Base-by-base conservation (phyloP, 1,139 yeast species). In the Blastobotrys elegans region DNA sequence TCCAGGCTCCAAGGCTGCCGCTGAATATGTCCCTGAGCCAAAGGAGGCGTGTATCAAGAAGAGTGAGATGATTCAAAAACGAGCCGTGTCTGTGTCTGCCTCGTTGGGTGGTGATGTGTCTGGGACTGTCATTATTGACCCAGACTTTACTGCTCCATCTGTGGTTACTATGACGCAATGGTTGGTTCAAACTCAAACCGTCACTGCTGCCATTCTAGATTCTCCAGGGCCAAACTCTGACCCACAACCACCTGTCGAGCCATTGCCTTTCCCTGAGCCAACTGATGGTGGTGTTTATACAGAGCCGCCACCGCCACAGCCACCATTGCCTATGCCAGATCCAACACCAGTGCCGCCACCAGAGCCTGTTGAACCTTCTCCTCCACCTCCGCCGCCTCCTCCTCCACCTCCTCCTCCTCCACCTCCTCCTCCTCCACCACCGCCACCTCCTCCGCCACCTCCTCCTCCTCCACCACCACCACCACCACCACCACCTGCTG, bases 1-100 rank as follows among this genome's bases (percentile, higher is more conserved):
- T 24, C 58, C 57, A 17, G 51, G 53, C 13, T 55, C 58, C 13
- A 44, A 40, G 40, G 47, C 49, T 13, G 53, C 53, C 5, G 33
- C 43, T 17, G 44, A 42, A 13, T 51, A 41, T 34, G 43, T 43
- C 2, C 40, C 47, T 13, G 16, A 27, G n/a, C 3, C 17, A 18
- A 18, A 16, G 13, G 38, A 21, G 2, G 5, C 20, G 14, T 34
- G 38, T 34, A 18, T 24, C 4, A 21, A 21, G 24, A 2, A 24
- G 18, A 33, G 4, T 33, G 38, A 18, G 11, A 2, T 13, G 4
- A 4, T 2, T 20, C 6, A 36, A 14, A 37, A 26, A 11, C 31
- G 40, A 6, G 40, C 31, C 21, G 11, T 37, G 20, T 10, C 21
- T 24, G 18, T 26, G 4, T 37, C 40, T 22, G 40, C 31, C 11